These are phyloP conservation scores for Corchorus capsularis DNA, from an alignment of 345 rosid species.

Conservation along the genomic window DNA sequence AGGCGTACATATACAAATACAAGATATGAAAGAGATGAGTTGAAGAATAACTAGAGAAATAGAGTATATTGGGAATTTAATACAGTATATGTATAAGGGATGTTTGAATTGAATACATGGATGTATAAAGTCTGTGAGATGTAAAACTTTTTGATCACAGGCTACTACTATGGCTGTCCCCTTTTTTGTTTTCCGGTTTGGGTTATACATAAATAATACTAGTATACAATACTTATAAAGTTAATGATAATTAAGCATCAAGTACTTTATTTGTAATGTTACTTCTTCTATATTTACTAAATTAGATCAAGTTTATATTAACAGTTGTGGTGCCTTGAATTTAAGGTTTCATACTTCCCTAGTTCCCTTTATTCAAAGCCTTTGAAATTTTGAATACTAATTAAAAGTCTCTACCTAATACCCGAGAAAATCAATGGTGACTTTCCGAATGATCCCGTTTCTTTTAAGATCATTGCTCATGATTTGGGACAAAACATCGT, in stretches of 20 bases:
- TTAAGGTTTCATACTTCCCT: too few relatives aligned
- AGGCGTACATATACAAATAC: constrained; percentile 19
- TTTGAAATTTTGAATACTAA: too few relatives aligned
- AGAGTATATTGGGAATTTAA: not conserved
- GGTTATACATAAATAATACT: constrained; percentile 18
- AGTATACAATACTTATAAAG: not conserved
- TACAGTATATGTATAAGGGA: not conserved
- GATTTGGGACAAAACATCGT: too few relatives aligned
- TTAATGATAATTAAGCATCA: not conserved
- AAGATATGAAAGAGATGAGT: not conserved
- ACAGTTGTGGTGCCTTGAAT: not conserved
- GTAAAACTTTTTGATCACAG: constrained; percentile 26
- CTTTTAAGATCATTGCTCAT: too few relatives aligned
- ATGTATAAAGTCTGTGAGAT: constrained; percentile 9
- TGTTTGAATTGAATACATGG: not conserved
- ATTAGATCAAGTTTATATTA: not conserved
- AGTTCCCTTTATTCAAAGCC: too few relatives aligned
- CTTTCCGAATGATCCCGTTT: not conserved
- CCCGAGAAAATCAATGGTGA: not conserved
- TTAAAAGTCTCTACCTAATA: not conserved
- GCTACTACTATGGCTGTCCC: constrained; percentile 6
- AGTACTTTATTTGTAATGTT: not conserved
- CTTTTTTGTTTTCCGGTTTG: constrained; percentile 20
- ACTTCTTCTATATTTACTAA: too few relatives aligned
- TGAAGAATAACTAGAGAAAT: constrained; percentile 5